Percentiles rank a stretch among this genome's conserved stretches.
phyloP scores from a whole-genome alignment of 768 basidiomycete genomes.

The Lentinula edodes region DNA sequence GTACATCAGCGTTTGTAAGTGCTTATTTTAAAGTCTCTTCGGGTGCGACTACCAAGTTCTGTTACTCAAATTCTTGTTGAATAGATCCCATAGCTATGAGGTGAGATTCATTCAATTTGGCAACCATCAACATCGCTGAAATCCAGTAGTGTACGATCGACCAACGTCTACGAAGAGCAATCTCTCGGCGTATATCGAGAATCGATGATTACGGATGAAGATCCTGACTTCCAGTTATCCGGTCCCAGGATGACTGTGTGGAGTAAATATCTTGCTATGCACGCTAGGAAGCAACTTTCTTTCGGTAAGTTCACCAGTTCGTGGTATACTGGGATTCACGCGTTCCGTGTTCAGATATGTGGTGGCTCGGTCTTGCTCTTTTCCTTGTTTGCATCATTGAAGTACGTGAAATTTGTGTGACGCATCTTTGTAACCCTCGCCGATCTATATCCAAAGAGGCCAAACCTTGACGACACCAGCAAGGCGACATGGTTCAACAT shows the following conservation, averaged over 20 bases:
- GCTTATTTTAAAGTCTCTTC: neutral
- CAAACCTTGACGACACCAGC: constrained; percentile 46
- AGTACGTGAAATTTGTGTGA: constrained; percentile 33
- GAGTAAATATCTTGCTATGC: constrained; percentile 75
- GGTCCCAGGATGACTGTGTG: constrained; percentile 58
- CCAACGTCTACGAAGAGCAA: constrained; percentile 90
- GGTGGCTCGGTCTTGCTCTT: constrained; percentile 86
- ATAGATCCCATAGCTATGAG: constrained; percentile 79
- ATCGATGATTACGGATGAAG: constrained; percentile 43
- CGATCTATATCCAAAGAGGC: constrained; percentile 34
- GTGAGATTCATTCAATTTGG: constrained; percentile 21
- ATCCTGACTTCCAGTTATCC: constrained; percentile 32
- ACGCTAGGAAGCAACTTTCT: constrained; percentile 83
- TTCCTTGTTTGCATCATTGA: constrained; percentile 93
- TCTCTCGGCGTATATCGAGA: constrained; percentile 75
- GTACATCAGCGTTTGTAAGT: constrained; percentile 81
- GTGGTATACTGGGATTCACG: neutral
- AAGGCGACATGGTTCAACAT: constrained; percentile 76
- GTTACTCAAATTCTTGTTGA: neutral
- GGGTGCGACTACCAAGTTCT: neutral
- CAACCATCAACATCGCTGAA: neutral
- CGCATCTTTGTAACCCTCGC: neutral
- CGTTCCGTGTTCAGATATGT: constrained; percentile 67
- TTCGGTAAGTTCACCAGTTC: constrained; percentile 56
- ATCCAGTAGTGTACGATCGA: constrained; percentile 70